These are phyloP conservation scores for Sicyos edulis DNA, from an alignment of 306 rosid genomes.

Conservation along the genomic window DNA sequence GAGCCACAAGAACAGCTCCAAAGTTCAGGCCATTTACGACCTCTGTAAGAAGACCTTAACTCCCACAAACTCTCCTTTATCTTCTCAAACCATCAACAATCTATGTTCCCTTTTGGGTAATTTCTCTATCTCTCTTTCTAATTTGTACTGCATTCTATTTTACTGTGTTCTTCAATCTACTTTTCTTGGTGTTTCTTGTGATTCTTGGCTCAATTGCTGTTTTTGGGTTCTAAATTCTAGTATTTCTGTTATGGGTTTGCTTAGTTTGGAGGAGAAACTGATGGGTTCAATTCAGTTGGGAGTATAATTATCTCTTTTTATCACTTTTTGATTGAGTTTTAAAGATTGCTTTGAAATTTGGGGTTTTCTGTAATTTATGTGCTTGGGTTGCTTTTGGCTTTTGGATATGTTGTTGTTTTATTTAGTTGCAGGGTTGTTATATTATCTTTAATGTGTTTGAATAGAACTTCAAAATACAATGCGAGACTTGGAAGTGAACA, in stretches of 20 bases:
- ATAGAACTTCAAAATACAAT: neutral
- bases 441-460: slow-evolving; percentile 5
- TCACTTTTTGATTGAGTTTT: neutral
- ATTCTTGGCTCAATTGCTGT: slow-evolving; percentile 5
- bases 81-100: slow-evolving; percentile 41
- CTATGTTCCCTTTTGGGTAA: slow-evolving; percentile 69
- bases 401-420: neutral
- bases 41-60: slow-evolving; percentile 57
- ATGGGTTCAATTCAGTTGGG: slow-evolving; percentile 1
- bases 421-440: neutral
- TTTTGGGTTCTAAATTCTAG: slow-evolving; percentile 15
- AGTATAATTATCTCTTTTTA: neutral
- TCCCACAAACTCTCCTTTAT: slow-evolving; percentile 41
- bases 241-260: slow-evolving; percentile 7
- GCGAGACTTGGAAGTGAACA: neutral
- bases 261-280: neutral
- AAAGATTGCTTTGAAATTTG: neutral
- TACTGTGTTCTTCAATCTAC: neutral
- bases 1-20: slow-evolving; percentile 37
- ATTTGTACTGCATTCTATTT: neutral
- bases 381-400: slow-evolving; percentile 7
- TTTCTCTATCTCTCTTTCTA: slow-evolving; percentile 16
- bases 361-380: neutral
- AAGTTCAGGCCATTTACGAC: slow-evolving; percentile 60
- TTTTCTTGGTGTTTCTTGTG: neutral